Evolutionary conservation across 306 rosid genomes (phyloP).

Genomic region (Fragaria iinumae): DNA sequence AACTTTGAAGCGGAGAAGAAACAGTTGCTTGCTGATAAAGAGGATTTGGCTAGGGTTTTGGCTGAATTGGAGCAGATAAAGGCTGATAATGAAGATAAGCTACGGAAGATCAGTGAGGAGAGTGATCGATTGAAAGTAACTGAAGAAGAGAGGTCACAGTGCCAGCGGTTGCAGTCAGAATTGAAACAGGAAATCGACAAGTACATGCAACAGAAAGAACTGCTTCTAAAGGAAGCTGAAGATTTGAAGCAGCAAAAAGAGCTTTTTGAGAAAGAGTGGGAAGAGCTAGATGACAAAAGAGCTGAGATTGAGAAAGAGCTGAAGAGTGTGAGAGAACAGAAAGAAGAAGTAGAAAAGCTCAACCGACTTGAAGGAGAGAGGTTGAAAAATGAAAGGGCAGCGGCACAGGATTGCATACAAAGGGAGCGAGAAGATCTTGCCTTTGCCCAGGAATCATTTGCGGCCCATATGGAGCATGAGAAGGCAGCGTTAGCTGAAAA

Average conservation of each 20-base stretch:
- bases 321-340: constrained; percentile 54
- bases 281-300: constrained; percentile 85
- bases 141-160: constrained; percentile 79
- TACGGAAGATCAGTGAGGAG: constrained; percentile 65
- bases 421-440: constrained; percentile 73
- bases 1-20: constrained; percentile 57
- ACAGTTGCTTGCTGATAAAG: constrained; percentile 56
- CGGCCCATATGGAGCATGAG: constrained; percentile 70
- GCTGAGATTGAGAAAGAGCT: constrained; percentile 70
- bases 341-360: constrained; percentile 64
- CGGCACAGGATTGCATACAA: constrained; percentile 49
- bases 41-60: constrained; percentile 58
- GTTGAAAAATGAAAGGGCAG: constrained; percentile 63
- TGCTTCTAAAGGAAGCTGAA: constrained; percentile 80
- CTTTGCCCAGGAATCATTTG: constrained; percentile 80
- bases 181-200: constrained; percentile 80
- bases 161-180: constrained; percentile 69
- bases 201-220: constrained; percentile 78
- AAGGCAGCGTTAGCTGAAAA: constrained; percentile 64
- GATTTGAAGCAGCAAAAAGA: constrained; percentile 86
- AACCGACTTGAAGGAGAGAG: constrained; percentile 70
- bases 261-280: constrained; percentile 96
- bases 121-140: constrained; percentile 56
- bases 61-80: constrained; percentile 67
- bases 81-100: constrained; percentile 60